Percentiles rank a stretch among this genome's conserved stretches.
Conservation (phyloP, 148 eudicot species). For the Rhododendron simsii region DNA sequence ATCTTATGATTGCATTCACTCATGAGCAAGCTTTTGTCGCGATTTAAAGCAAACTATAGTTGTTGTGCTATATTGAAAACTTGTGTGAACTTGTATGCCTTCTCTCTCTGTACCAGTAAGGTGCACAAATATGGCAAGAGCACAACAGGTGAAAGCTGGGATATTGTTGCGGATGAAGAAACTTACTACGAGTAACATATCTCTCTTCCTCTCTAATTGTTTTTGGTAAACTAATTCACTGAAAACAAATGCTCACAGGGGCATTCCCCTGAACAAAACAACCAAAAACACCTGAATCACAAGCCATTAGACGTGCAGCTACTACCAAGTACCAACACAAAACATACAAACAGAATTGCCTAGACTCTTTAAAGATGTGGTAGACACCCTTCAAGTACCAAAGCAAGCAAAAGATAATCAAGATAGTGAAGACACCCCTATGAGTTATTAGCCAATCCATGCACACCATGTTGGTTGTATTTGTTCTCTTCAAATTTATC, state of each 20-base stretch:
- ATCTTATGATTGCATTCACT: neutral
- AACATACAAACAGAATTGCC: neutral
- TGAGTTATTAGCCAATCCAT: neutral
- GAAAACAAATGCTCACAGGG: neutral
- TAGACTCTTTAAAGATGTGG: neutral
- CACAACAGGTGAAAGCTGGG: slow-evolving; percentile 97
- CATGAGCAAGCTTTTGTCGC: neutral
- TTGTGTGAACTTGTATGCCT: neutral
- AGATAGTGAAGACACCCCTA: neutral
- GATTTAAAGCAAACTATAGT: neutral
- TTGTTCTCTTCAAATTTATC: neutral
- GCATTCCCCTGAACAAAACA: neutral
- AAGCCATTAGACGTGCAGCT: neutral
- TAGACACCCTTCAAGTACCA: neutral
- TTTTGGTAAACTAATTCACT: neutral
- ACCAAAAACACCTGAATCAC: neutral
- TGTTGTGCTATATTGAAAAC: neutral
- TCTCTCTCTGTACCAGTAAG: slow-evolving; percentile 42
- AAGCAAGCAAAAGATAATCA: neutral
- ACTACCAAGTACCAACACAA: neutral
- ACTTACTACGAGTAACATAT: slow-evolving; percentile 75
- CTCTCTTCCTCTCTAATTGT: neutral
- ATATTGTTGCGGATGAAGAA: slow-evolving; percentile 85
- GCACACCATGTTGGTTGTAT: neutral
- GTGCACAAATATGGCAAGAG: slow-evolving; percentile 96